phyloP scores from a whole-genome alignment of 352 stramenopile species.

The Pythium myriotylum region DNA sequence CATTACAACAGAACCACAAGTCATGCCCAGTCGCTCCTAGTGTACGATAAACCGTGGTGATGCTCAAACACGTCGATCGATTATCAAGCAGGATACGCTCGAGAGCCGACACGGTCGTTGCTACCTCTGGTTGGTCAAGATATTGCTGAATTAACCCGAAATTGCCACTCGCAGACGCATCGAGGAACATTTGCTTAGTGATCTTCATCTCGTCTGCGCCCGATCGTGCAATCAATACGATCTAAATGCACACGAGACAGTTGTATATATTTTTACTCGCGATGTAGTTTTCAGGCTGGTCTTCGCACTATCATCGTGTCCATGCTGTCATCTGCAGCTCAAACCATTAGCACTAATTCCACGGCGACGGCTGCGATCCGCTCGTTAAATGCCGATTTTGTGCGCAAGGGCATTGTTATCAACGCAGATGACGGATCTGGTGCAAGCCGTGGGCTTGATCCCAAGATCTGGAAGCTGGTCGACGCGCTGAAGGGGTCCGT shows the following conservation, averaged over 20 bases:
- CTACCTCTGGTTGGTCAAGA: background rate
- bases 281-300: background rate
- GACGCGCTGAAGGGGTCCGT: constrained; percentile 25
- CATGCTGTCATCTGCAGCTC: too few species aligned
- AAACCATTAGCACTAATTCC: background rate
- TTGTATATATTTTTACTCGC: background rate
- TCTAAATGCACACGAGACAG: too few species aligned
- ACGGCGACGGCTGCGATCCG: constrained; percentile 19
- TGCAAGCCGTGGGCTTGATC: background rate
- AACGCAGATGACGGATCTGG: background rate
- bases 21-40: background rate
- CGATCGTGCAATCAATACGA: background rate
- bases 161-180: background rate
- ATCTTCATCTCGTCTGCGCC: too few species aligned
- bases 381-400: constrained; percentile 35
- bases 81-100: background rate
- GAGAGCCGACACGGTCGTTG: background rate
- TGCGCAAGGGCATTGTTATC: constrained; percentile 39
- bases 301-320: background rate
- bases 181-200: constrained; percentile 1
- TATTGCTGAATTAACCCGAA: background rate
- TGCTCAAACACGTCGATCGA: background rate
- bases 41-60: background rate
- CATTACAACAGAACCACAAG: constrained; percentile 3
- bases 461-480: constrained; percentile 19